Evolutionary conservation across 176 grass and related monocot species (phyloP).

Genomic region (Eleusine coracana): DNA sequence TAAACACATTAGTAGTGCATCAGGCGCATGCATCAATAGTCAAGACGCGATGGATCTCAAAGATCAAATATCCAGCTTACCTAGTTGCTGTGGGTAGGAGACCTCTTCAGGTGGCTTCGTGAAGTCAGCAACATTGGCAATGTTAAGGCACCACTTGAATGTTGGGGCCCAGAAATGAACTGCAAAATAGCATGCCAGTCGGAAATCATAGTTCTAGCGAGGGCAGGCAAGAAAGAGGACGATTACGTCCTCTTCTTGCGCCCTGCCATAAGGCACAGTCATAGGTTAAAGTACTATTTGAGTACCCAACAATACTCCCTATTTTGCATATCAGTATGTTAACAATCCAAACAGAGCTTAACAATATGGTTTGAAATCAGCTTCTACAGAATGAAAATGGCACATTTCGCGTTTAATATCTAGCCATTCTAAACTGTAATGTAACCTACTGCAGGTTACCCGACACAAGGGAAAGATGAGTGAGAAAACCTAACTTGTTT

Average conservation of each 20-base stretch:
- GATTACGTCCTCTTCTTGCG: no score
- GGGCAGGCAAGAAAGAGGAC: no score
- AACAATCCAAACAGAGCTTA: no score
- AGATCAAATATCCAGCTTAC: constrained; percentile 19
- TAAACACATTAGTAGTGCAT: not conserved
- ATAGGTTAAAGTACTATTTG: no score
- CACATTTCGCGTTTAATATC: no score
- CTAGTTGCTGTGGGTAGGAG: constrained; percentile 72
- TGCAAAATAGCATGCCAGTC: not conserved
- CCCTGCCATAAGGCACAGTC: no score
- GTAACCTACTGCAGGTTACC: not conserved
- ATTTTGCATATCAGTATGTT: no score
- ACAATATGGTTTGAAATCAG: no score
- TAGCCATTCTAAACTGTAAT: not conserved
- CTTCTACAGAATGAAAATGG: no score
- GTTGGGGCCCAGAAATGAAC: constrained; percentile 85
- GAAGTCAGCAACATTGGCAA: constrained; percentile 78
- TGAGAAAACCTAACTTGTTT: constrained; percentile 58
- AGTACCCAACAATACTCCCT: no score
- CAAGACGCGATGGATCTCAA: no score
- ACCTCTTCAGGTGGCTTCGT: constrained; percentile 72
- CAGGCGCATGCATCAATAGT: no score
- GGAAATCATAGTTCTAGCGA: not conserved
- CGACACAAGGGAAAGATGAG: not conserved
- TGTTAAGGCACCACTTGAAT: constrained; percentile 78